A percentile compares a stretch with the other conserved stretches of the same genome.
Conservation (phyloP, 768 basidiomycete genomes). For the Cubamyces lactineus region DNA sequence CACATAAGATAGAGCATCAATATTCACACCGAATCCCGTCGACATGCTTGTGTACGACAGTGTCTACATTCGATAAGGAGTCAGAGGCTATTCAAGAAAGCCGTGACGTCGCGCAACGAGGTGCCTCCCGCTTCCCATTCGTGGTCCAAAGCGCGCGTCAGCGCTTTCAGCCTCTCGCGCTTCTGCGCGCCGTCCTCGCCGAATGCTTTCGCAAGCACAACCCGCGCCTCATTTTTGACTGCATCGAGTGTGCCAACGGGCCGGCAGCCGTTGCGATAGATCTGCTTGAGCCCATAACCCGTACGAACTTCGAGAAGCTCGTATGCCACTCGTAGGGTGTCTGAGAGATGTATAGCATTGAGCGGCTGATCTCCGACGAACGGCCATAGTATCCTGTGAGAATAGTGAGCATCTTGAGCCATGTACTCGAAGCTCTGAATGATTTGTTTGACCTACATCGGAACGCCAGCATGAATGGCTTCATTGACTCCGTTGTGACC, state of each 20-base stretch:
- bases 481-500: slow-evolving; percentile 34
- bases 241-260: slow-evolving; percentile 30
- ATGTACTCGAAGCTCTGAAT: not conserved
- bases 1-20: no score
- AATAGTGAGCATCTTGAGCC: no score
- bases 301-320: slow-evolving; percentile 34
- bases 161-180: slow-evolving; percentile 24
- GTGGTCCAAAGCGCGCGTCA: not conserved
- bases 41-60: no score
- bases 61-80: no score
- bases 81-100: slow-evolving; percentile 11
- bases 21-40: no score
- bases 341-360: slow-evolving; percentile 27
- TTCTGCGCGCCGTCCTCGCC: slow-evolving; percentile 32
- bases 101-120: not conserved
- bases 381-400: slow-evolving; percentile 33
- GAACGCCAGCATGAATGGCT: slow-evolving; percentile 29
- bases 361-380: slow-evolving; percentile 31
- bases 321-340: slow-evolving; percentile 30
- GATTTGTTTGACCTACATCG: slow-evolving; percentile 1
- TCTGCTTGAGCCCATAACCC: slow-evolving; percentile 23
- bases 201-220: slow-evolving; percentile 27
- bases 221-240: slow-evolving; percentile 23
- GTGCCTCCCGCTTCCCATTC: slow-evolving; percentile 20
- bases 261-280: slow-evolving; percentile 25